Percentiles rank a stretch among this genome's conserved stretches.
These are phyloP conservation scores for Alopecurus myosuroides DNA, from an alignment of 176 grass and related monocot genomes.

Conservation along the genomic window DNA sequence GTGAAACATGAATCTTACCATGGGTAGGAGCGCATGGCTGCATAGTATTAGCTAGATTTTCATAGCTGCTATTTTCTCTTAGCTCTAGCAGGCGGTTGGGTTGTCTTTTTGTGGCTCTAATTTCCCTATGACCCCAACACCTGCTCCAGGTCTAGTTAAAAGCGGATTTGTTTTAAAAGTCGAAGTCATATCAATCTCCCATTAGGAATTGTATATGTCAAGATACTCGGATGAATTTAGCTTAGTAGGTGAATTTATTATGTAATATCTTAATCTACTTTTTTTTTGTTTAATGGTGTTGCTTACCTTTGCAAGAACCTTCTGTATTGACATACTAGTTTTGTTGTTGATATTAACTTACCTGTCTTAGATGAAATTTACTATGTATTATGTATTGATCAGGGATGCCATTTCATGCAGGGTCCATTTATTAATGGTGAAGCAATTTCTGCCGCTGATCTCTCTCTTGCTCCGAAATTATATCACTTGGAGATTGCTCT, in stretches of 20 bases:
- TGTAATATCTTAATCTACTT: not conserved
- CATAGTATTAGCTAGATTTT: not conserved
- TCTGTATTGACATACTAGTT: not conserved
- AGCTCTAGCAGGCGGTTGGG: not conserved
- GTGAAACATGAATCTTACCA: not conserved
- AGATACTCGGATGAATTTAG: not conserved
- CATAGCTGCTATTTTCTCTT: not conserved
- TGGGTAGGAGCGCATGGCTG: not conserved
- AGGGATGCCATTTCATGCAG: constrained; percentile 27
- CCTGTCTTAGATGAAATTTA: not conserved
- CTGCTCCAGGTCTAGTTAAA: not conserved
- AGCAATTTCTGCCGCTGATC: constrained; percentile 69
- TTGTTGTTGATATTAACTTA: constrained; percentile 15
- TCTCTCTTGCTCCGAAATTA: constrained; percentile 81
- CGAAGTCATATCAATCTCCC: not conserved
- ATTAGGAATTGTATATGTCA: constrained; percentile 1
- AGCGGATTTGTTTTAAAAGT: not conserved
- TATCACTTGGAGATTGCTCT: constrained; percentile 95
- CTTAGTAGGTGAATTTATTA: not conserved
- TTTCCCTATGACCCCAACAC: not conserved
- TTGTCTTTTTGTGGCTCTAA: not conserved
- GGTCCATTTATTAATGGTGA: constrained; percentile 84
- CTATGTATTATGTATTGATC: constrained; percentile 22
- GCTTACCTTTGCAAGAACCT: not conserved
- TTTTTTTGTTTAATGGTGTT: constrained; percentile 1